A percentile compares a stretch with the other conserved stretches of the same genome.
These are phyloP conservation scores for Histomonas meleagridis DNA, from an alignment of 208 protist genomes.

Conservation along the genomic window DNA sequence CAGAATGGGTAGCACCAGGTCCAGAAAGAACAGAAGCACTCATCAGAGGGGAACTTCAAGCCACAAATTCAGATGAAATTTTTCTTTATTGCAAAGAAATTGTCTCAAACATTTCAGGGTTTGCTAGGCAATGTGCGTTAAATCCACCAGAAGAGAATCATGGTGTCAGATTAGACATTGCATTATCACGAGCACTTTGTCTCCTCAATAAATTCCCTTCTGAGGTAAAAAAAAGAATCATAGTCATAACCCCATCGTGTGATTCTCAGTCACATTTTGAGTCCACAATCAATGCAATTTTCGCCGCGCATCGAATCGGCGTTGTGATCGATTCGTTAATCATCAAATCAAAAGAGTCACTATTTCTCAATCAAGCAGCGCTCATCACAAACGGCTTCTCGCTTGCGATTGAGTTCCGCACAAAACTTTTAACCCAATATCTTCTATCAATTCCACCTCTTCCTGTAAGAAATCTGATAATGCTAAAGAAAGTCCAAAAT, in stretches of 20 bases:
- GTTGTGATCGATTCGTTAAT: neutral
- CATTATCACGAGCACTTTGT: neutral
- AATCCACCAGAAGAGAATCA: neutral
- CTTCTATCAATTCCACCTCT: neutral
- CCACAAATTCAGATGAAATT: slow-evolving; percentile 18
- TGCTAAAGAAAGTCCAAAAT: neutral
- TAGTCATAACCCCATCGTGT: neutral
- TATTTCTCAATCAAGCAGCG: neutral
- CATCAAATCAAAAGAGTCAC: neutral
- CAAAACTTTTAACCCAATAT: neutral
- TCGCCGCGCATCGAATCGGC: neutral
- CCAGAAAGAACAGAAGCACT: neutral
- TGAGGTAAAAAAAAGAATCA: neutral
- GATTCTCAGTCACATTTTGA: neutral
- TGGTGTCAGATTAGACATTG: neutral
- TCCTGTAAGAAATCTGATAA: neutral
- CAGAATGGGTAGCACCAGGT: neutral
- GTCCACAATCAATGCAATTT: neutral
- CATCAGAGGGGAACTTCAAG: neutral
- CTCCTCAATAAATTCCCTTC: neutral
- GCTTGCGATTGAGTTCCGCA: neutral
- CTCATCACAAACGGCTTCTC: neutral
- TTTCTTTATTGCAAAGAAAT: neutral
- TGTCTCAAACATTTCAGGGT: neutral
- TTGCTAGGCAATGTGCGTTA: neutral